A percentile compares a stretch with the other conserved stretches of the same genome.
Evolutionary conservation across 2,329 filamentous ascomycete species (phyloP).

Genomic region (Cladosporium sp.): DNA sequence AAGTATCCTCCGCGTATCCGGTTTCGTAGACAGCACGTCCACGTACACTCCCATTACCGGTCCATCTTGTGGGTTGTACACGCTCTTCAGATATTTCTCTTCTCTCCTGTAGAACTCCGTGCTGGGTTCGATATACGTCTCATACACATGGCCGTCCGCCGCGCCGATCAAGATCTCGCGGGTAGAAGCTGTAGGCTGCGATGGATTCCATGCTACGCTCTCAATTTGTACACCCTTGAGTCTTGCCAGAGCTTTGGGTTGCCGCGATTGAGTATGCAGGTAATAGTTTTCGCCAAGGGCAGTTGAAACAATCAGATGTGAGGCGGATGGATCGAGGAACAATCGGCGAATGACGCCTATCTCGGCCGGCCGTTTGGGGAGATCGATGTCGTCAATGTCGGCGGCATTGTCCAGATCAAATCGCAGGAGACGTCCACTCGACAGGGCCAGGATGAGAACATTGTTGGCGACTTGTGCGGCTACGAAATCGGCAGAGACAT

Average conservation of each 20-base stretch:
- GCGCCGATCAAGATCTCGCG: conserved; percentile 89
- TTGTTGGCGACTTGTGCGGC: conserved; percentile 97
- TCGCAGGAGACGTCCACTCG: conserved; percentile 84
- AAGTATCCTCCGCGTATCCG: conserved; percentile 72
- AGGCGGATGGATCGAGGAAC: conserved; percentile 96
- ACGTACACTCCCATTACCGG: conserved; percentile 83
- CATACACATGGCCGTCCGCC: conserved; percentile 91
- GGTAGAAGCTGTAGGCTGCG: conserved; percentile 85
- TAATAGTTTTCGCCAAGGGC: conserved; percentile 95
- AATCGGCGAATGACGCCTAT: conserved; percentile 89
- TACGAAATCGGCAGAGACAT: conserved; percentile 90
- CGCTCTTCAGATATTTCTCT: conserved; percentile 81
- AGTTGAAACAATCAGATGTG: conserved; percentile 87
- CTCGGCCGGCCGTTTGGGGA: conserved; percentile 88
- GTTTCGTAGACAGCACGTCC: conserved; percentile 64
- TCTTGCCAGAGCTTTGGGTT: conserved; percentile 74
- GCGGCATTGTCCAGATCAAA: conserved; percentile 92
- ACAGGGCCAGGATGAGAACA: conserved; percentile 85
- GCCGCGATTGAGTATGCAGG: conserved; percentile 88
- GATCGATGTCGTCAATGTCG: conserved; percentile 97
- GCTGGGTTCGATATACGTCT: conserved; percentile 89
- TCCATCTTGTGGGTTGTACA: conserved; percentile 79
- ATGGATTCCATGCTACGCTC: conserved; percentile 90
- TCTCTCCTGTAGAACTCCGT: conserved; percentile 94
- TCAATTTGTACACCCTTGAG: conserved; percentile 85